Percentiles rank a stretch among this genome's conserved stretches.
Evolutionary conservation across 257 asterid genomes (phyloP).

Genomic region (Ajuga chamaepitys): DNA sequence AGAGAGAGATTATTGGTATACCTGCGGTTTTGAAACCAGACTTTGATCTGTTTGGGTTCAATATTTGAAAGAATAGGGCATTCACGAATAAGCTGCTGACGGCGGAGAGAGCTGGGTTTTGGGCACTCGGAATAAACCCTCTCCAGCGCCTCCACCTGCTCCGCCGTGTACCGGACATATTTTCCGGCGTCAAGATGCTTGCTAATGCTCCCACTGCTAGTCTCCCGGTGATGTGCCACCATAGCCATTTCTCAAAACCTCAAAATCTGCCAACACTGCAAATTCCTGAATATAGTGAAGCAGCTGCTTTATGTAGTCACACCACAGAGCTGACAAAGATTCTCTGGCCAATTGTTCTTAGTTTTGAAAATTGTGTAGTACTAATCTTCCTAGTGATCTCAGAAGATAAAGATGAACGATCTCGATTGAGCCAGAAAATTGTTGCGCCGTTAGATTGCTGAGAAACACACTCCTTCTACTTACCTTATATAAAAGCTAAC

Average conservation of each 20-base stretch:
- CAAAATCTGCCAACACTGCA: background rate
- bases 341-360: slow-evolving; percentile 13
- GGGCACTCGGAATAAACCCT: slow-evolving; percentile 94
- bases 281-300: background rate
- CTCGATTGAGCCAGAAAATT: slow-evolving; percentile 34
- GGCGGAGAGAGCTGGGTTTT: slow-evolving; percentile 84
- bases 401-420: slow-evolving; percentile 29
- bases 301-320: no score
- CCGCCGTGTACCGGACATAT: slow-evolving; percentile 88
- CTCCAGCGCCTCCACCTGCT: slow-evolving; percentile 97
- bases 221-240: slow-evolving; percentile 81
- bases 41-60: slow-evolving; percentile 96
- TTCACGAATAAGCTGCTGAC: slow-evolving; percentile 90
- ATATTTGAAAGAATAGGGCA: slow-evolving; percentile 82
- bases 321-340: slow-evolving; percentile 25
- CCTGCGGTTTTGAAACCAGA: slow-evolving; percentile 98
- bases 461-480: slow-evolving; percentile 16
- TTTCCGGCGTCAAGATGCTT: slow-evolving; percentile 83
- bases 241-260: slow-evolving; percentile 57
- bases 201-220: slow-evolving; percentile 72
- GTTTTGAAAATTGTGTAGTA: background rate
- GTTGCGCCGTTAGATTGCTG: slow-evolving; percentile 19
- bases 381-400: slow-evolving; percentile 21
- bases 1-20: slow-evolving; percentile 1
- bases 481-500: slow-evolving; percentile 27